phyloP scores from a whole-genome alignment of 345 rosid genomes.

The Pugionium cornutum region DNA sequence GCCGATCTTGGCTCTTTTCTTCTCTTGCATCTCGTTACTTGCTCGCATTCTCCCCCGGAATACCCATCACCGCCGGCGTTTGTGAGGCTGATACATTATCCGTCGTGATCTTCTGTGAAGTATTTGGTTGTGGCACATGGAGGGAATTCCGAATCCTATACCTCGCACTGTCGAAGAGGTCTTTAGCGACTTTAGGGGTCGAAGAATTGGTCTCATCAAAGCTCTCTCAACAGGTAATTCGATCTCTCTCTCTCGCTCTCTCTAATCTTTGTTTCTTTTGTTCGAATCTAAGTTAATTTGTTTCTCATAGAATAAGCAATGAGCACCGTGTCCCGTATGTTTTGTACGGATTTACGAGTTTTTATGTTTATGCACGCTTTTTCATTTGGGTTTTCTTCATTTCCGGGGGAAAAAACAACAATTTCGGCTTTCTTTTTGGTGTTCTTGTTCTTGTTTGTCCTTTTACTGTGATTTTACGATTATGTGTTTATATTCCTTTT shows the following conservation, averaged over 20 bases:
- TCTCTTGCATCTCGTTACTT: conserved; percentile 20
- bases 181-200: conserved; percentile 69
- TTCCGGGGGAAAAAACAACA: background rate
- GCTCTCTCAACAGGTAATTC: conserved; percentile 62
- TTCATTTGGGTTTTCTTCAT: conserved; percentile 15
- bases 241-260: conserved; percentile 9
- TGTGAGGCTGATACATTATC: conserved; percentile 15
- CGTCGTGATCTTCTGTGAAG: conserved; percentile 11
- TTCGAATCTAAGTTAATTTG: conserved; percentile 22
- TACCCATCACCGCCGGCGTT: conserved; percentile 18
- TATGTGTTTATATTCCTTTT: conserved; percentile 5
- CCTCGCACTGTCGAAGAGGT: conserved; percentile 79
- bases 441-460: conserved; percentile 4
- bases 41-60: conserved; percentile 10
- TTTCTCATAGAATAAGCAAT: conserved; percentile 17
- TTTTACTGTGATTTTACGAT: conserved; percentile 23
- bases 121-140: conserved; percentile 39
- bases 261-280: conserved; percentile 20
- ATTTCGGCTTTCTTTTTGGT: conserved; percentile 1
- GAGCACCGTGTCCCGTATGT: background rate
- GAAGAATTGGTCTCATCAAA: conserved; percentile 66
- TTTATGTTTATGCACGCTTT: background rate
- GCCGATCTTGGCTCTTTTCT: conserved; percentile 22
- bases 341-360: conserved; percentile 10
- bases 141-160: conserved; percentile 41